Evolutionary conservation across 441 rosid species (phyloP), one percentile per base, ranked within the genome.

Genomic region (Kokia cookei): DNA sequence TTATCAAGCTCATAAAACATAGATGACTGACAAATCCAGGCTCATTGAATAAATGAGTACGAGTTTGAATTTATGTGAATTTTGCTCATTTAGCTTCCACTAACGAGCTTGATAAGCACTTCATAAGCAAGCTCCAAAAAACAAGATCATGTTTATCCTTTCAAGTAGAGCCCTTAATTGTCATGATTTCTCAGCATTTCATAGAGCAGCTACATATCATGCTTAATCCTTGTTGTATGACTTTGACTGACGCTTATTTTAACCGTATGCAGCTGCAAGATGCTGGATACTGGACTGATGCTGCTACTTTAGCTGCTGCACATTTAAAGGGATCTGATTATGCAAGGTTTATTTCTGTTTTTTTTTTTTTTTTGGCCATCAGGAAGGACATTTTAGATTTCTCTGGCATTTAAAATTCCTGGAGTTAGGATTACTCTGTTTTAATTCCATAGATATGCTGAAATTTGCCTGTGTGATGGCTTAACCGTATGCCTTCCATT

Each of bases 261-360:
- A 69, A 69, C 59, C 65, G 60, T 80, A 47, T 85, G 85, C 89
- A 93, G 99, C 86, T 95, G 5, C 99, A 95, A 91, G 99, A 95
- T 90, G 96, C 99, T 72, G 99, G 99, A 69, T 87, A 91, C 79
- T 95, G 99, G 99, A 95, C 97, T 1, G 99, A 95, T 81, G 99
- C 99, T 76, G 98, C 97, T 29, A 93, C 99, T 73, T 90, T 95
- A 83, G 97, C 98, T 72, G 95, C 99, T 71, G 89, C 99, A 14
- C 97, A 95, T 84, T 83, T 95, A 82, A 88, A 82, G 80, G 99
- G 99, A 81, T 89, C 99, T 67, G 99, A 95, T 83, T 93, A 95
- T 89, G 96, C 99, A 73, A 93, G 98, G 99, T 95, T 79, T 82
- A 19, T 48, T 42, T 54, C 15, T 14, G 22, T 19, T 40, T 65